Base-by-base conservation (phyloP, 208 protist species). In the Wallacemonas sp. region DNA sequence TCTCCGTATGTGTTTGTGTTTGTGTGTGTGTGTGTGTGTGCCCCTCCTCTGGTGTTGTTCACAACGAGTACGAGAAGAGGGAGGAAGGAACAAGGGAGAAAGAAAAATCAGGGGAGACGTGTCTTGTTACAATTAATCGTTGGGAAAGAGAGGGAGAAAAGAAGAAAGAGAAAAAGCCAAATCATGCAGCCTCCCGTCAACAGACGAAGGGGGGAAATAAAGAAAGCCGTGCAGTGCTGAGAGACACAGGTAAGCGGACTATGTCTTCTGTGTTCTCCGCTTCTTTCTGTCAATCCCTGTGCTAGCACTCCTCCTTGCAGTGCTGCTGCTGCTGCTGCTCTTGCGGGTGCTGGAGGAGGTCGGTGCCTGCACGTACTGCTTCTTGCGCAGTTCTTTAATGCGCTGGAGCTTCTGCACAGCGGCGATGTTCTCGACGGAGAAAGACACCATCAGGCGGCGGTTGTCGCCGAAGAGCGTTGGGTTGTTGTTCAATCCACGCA, bases 401-500 rank as follows among this genome's bases (percentile, higher is more conserved):
- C 86, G 87, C 73, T 89, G 62, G 44, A 96, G 72, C 81, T 96
- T 96, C 75, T 96, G 86, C 59, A 97, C 70, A 17, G 88, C 89
- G 49, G 82, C 86, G 36, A 82, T 91, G 66, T 95, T 89, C 68
- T 98, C 95, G 62, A 98, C 81, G 15, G 92, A 88, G 46, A 98
- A 98, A 42, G 93, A 93, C 2, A 97, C 92, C 67, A 96, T 91
- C 39, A 95, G 76, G 8, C 95, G 87, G 11, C 82, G 77, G 60
- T 90, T 74, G 28, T 93, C 80, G 27, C 86, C 86, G 36, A 96
- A 96, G 14, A 97, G 21, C 15, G 80, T 97, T 1, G 95, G 95
- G 70, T 98, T 98, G 75, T 98, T 98, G 74, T 98, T 98, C 11
- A 97, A 55, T 55, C 73, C 77, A 14, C 91, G 82, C 51, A 98